Conservation (phyloP, 176 grass and related monocot species). For the Lolium rigidum region DNA sequence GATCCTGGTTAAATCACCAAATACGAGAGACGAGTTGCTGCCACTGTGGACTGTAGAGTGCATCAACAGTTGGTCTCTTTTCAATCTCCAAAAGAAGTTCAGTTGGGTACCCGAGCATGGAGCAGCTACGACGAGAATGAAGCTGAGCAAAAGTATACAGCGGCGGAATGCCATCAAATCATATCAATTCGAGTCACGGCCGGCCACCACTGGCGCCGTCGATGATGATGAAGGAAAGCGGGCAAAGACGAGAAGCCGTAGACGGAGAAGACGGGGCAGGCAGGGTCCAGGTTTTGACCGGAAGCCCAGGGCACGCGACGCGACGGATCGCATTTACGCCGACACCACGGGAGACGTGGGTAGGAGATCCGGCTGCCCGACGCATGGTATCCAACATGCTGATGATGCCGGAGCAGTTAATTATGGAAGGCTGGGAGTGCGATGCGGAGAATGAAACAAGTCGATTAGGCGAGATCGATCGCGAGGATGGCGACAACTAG, state of each 20-base stretch:
- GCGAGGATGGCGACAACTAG: constrained; percentile 6
- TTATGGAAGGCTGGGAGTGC: neutral
- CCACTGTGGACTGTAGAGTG: no score
- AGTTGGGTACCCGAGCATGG: no score
- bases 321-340: neutral
- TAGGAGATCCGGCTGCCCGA: no score
- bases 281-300: neutral
- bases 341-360: neutral
- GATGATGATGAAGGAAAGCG: neutral
- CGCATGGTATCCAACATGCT: neutral
- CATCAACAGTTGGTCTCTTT: no score
- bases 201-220: neutral
- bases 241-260: neutral
- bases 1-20: no score
- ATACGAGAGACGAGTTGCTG: no score
- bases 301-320: neutral
- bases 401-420: neutral
- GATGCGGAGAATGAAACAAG: constrained; percentile 45
- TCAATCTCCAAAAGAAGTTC: no score
- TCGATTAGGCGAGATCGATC: neutral
- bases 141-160: no score
- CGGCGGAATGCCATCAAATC: no score
- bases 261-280: neutral
- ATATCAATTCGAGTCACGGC: neutral
- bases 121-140: no score